Conservation (phyloP, 495 filamentous ascomycete genomes). For the Xylaria acuta region DNA sequence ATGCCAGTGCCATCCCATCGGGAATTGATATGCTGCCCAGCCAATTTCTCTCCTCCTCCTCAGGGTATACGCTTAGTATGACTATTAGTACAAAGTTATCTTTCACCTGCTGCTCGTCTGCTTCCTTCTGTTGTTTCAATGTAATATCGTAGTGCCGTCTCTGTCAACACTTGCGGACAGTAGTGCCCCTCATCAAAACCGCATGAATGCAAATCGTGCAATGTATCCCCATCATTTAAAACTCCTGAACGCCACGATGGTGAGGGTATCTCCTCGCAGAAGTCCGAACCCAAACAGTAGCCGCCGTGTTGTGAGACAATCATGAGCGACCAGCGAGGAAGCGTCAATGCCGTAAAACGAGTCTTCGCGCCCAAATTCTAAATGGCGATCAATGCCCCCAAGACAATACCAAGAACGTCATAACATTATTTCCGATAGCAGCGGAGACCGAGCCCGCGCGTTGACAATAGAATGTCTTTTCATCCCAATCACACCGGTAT, state of each 20-base stretch:
- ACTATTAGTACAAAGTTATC: slow-evolving; percentile 43
- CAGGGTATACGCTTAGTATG: slow-evolving; percentile 42
- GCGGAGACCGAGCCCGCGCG: slow-evolving; percentile 32
- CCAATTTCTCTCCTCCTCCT: slow-evolving; percentile 34
- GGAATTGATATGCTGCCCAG: slow-evolving; percentile 17
- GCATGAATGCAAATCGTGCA: slow-evolving; percentile 33
- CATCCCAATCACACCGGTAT: slow-evolving; percentile 22
- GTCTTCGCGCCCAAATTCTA: slow-evolving; percentile 40
- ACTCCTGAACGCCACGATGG: slow-evolving; percentile 40
- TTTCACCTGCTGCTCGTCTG: slow-evolving; percentile 35
- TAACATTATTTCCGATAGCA: slow-evolving; percentile 35
- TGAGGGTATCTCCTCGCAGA: slow-evolving; percentile 44
- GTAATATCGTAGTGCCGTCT: slow-evolving; percentile 29
- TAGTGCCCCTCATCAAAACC: slow-evolving; percentile 32
- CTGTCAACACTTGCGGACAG: not conserved
- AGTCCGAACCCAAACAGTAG: slow-evolving; percentile 29
- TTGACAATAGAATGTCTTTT: slow-evolving; percentile 16
- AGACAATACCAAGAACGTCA: slow-evolving; percentile 37
- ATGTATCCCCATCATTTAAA: slow-evolving; percentile 32
- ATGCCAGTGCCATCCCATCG: not conserved
- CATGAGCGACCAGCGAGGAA: slow-evolving; percentile 42
- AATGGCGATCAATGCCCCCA: slow-evolving; percentile 39
- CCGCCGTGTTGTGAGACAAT: slow-evolving; percentile 30
- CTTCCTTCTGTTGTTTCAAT: slow-evolving; percentile 24
- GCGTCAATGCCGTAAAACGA: slow-evolving; percentile 37